Percentiles rank a stretch among this genome's conserved stretches.
Conservation (phyloP, 306 rosid species). For the Quercus suber region DNA sequence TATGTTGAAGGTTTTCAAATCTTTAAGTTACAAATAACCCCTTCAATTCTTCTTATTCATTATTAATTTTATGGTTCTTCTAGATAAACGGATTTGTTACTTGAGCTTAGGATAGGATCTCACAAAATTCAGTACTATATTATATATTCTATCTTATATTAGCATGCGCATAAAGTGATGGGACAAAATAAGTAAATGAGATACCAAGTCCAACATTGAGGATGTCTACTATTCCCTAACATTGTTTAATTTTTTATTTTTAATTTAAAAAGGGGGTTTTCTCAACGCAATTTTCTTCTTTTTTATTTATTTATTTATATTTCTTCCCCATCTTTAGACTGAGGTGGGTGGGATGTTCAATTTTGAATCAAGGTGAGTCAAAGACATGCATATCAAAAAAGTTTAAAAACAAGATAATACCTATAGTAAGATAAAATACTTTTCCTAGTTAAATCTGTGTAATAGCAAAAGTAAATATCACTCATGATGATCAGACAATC, state of each 20-base stretch:
- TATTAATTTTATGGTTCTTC: conserved; percentile 24
- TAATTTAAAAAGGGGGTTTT: too few relatives aligned
- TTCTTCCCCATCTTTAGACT: too few relatives aligned
- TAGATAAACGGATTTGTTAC: conserved; percentile 31
- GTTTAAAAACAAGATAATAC: neutral
- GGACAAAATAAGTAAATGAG: conserved; percentile 33
- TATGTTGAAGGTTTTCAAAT: neutral
- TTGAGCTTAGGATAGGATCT: conserved; percentile 8
- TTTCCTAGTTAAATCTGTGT: neutral
- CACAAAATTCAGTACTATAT: conserved; percentile 25
- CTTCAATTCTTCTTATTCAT: neutral
- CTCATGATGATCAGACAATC: too few relatives aligned
- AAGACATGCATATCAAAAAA: neutral
- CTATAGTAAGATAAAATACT: neutral
- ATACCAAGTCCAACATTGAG: conserved; percentile 13
- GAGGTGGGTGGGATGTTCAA: neutral
- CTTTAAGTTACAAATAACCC: neutral
- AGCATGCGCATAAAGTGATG: conserved; percentile 75
- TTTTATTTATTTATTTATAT: neutral
- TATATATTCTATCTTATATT: conserved; percentile 24
- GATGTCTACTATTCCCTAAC: neutral
- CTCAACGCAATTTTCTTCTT: neutral
- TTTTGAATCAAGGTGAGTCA: neutral
- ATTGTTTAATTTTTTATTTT: neutral
- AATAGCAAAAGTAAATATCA: neutral